Evolutionary conservation across 345 rosid genomes (phyloP).

Genomic region (Syzygium aromaticum): DNA sequence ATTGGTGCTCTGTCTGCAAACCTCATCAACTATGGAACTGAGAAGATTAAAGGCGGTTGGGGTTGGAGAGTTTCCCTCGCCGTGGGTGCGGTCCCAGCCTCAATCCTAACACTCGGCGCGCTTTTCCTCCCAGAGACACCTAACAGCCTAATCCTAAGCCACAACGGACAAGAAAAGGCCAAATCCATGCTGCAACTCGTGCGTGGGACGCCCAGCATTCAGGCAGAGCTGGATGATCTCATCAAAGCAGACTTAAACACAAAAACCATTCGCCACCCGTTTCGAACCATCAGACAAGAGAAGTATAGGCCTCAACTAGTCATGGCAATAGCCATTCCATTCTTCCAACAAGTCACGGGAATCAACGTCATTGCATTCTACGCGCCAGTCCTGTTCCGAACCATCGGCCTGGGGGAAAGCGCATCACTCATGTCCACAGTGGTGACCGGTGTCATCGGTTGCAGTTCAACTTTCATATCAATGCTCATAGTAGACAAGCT

Average conservation of each 20-base stretch:
- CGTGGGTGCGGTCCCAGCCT: conserved; percentile 56
- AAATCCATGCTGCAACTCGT: conserved; percentile 38
- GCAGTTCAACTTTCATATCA: conserved; percentile 28
- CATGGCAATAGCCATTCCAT: conserved; percentile 64
- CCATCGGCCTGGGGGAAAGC: conserved; percentile 58
- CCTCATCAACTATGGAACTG: conserved; percentile 46
- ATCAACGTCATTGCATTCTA: conserved; percentile 66
- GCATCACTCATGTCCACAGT: conserved; percentile 48
- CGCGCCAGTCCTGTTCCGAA: conserved; percentile 58
- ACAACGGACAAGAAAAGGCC: conserved; percentile 19
- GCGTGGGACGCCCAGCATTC: conserved; percentile 47
- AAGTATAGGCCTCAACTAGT: conserved; percentile 59
- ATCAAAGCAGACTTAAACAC: conserved; percentile 25
- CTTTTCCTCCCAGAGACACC: conserved; percentile 70
- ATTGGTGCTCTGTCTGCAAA: conserved; percentile 54
- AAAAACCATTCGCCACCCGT: conserved; percentile 21
- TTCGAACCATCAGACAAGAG: conserved; percentile 27
- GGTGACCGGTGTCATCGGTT: conserved; percentile 40
- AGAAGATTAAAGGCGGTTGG: conserved; percentile 53
- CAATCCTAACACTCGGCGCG: conserved; percentile 49
- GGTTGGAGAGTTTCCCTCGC: conserved; percentile 80
- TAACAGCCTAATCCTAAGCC: conserved; percentile 49
- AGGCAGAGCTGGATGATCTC: conserved; percentile 58
- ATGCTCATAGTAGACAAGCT: conserved; percentile 53
- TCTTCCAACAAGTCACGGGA: conserved; percentile 72